Base-by-base conservation (phyloP, 2,329 filamentous ascomycete genomes). In the Colletotrichum tabaci region DNA sequence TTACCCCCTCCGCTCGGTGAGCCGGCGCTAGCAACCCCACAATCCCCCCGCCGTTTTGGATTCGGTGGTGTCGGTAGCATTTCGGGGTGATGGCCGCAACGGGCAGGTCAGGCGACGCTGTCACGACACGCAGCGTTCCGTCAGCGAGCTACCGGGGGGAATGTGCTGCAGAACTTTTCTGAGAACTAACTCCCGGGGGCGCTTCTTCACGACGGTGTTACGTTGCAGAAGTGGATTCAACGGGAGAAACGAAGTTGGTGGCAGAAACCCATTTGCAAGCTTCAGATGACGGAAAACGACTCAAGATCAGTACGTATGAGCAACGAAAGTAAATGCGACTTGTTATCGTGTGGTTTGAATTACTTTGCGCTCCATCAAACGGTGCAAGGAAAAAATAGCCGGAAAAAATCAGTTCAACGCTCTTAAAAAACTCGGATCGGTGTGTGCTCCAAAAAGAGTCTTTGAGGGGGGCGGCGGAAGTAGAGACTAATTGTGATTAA, bases 1-100 rank as follows among this genome's bases (percentile, higher is more conserved):
- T 46, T 21, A 9, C n/a, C 52, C 30, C 35, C 52, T 56, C 56
- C 63, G 68, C 62, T 26, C 65, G 64, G 65, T 46, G 26, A 53
- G 44, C 65, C 68, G 65, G 68, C 65, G 58, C 68, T 68, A 68
- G 30, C 30, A 35, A 61, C 68, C 68, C 68, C 68, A 68, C 68
- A 71, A 4, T 61, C n/a, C 35, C 35, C 40, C 40, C 56, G 42
- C 57, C 35, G 64, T 49, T 53, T 50, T 35, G 44, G 49, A 21
- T 71, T 68, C 68, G 65, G 58, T 26, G 58, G 46, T 68, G 52
- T 46, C 65, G 65, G 68, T 15, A n/a, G 38, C 68, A 60, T 40
- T 26, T 71, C 65, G 68, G 65, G 26, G 38, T n/a, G 65, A 63
- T 49, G 16, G 57, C 58, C 58, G 57, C 58, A 26, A 21, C 21